Percentiles rank a stretch among this genome's conserved stretches.
phyloP scores from a whole-genome alignment of 495 filamentous ascomycete species.

The Penicillium longicatenatum region DNA sequence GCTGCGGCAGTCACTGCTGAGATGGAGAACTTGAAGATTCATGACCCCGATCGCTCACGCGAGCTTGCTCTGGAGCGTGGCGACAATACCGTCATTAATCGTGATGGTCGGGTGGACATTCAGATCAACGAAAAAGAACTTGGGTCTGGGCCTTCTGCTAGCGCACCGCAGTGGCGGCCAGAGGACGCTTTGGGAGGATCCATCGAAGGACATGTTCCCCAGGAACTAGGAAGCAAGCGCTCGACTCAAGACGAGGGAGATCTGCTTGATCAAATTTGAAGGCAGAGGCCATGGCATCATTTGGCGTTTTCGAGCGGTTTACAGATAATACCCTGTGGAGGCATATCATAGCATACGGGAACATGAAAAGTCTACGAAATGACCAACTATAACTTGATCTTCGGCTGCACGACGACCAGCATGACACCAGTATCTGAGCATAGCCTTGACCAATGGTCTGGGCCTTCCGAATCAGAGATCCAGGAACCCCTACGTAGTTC shows the following conservation, averaged over 20 bases:
- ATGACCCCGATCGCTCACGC: conserved; percentile 28
- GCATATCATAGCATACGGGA: conserved; percentile 21
- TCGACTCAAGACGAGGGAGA: conserved; percentile 30
- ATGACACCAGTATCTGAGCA: conserved; percentile 7
- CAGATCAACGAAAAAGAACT: conserved; percentile 43
- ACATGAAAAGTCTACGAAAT: conserved; percentile 20
- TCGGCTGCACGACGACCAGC: background rate
- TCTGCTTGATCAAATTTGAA: conserved; percentile 40
- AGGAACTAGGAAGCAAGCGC: conserved; percentile 16
- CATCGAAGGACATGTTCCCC: conserved; percentile 50
- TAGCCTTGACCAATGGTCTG: conserved; percentile 18
- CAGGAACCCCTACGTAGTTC: conserved; percentile 28
- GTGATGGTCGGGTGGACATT: conserved; percentile 38
- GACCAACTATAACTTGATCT: conserved; percentile 10
- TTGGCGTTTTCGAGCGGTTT: conserved; percentile 17
- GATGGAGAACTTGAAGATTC: conserved; percentile 34
- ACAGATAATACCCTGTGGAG: conserved; percentile 25
- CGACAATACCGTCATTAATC: conserved; percentile 33
- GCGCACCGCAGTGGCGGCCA: conserved; percentile 35
- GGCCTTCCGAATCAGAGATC: conserved; percentile 9
- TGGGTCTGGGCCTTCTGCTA: conserved; percentile 13
- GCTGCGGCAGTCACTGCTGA: conserved; percentile 30
- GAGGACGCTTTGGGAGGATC: conserved; percentile 43
- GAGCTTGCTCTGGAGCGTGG: conserved; percentile 53
- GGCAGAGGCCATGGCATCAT: conserved; percentile 11